Base-by-base conservation (phyloP, 2,329 filamentous ascomycete species). In the Neocucurbitaria cava region DNA sequence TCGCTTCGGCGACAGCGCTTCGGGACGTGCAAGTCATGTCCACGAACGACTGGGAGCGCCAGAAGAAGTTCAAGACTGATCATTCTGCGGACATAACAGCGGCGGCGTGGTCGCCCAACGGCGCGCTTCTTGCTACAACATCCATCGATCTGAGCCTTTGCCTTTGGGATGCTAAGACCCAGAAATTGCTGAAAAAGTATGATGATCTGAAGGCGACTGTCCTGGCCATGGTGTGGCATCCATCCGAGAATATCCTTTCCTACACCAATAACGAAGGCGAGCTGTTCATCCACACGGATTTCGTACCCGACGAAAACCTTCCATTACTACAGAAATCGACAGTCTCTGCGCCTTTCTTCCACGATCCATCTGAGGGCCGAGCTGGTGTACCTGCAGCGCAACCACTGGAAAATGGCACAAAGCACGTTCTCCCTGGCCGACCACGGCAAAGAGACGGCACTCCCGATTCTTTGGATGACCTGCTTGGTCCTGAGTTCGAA, bases 211-310 rank as follows among this genome's bases (percentile, higher is more conserved):
- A 79, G 35, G 82, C 88, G 48, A 93, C 93, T 59, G 90, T 98
- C 50, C 86, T 95, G 62, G 91, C 93, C 59, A 82, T 99, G 54
- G 85, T 87, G 26, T 99, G 95, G 94, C 95, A 99, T 69, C 93
- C 93, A 5, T 89, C 84, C 1, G 88, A 92, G 60, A 99, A 99
- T 66, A 85, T 94, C 2, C 78, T 95, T 1, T 96, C 93, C 0
- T 97, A 98, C 69, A 96, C 94, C 0, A 98, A 92, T 33, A 90
- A 89, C 1, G 91, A 96, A 54, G 95, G 96, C 58, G 92, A 97
- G 74, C 86, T 98, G 11, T 98, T 92, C 73, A 98, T 98, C 50
- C 90, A 93, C 70, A 87, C 88, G 10, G 85, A 91, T 41, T 83
- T 87, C 54, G 81, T 87, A 8, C 80, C 84, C 5, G 66, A 73